Percentiles rank a stretch among this genome's conserved stretches.
Evolutionary conservation across 768 basidiomycete species (phyloP).

Genomic region (Filobasidium wieringae): DNA sequence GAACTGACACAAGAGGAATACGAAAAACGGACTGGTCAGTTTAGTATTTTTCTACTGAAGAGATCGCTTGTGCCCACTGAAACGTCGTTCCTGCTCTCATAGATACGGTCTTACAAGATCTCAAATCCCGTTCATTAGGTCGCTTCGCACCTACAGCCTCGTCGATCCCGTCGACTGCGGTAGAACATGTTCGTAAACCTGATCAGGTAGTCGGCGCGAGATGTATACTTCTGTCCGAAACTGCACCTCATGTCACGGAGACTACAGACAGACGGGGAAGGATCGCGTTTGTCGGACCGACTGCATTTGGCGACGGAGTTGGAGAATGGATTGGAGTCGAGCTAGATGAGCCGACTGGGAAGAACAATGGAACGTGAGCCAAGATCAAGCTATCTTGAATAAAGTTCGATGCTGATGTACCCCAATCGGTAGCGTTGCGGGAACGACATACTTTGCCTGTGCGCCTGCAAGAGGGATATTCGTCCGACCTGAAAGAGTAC

Average conservation of each 20-base stretch:
- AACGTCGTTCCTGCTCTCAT: neutral
- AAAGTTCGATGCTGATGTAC: no score
- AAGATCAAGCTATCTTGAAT: no score
- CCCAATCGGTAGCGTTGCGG: slow-evolving; percentile 73
- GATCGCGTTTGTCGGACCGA: slow-evolving; percentile 71
- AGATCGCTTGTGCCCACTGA: slow-evolving; percentile 5
- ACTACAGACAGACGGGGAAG: slow-evolving; percentile 67
- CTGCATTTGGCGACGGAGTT: slow-evolving; percentile 54
- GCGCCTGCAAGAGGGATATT: slow-evolving; percentile 68
- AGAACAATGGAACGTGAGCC: slow-evolving; percentile 86
- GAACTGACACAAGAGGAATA: slow-evolving; percentile 76
- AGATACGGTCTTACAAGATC: slow-evolving; percentile 86
- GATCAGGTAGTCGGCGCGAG: slow-evolving; percentile 3
- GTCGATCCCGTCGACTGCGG: slow-evolving; percentile 12
- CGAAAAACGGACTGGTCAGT: slow-evolving; percentile 60
- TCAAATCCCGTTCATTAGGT: slow-evolving; percentile 73
- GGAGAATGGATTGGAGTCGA: slow-evolving; percentile 78
- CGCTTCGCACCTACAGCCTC: slow-evolving; percentile 52
- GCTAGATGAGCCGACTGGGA: slow-evolving; percentile 90
- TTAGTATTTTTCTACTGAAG: neutral
- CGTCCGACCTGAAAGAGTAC: slow-evolving; percentile 68
- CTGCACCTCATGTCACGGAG: neutral
- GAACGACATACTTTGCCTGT: slow-evolving; percentile 74
- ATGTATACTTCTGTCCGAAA: slow-evolving; percentile 6
- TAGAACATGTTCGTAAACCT: slow-evolving; percentile 4